A percentile compares a stretch with the other conserved stretches of the same genome.
Conservation (phyloP, 495 filamentous ascomycete species). For the Neurospora sp. region DNA sequence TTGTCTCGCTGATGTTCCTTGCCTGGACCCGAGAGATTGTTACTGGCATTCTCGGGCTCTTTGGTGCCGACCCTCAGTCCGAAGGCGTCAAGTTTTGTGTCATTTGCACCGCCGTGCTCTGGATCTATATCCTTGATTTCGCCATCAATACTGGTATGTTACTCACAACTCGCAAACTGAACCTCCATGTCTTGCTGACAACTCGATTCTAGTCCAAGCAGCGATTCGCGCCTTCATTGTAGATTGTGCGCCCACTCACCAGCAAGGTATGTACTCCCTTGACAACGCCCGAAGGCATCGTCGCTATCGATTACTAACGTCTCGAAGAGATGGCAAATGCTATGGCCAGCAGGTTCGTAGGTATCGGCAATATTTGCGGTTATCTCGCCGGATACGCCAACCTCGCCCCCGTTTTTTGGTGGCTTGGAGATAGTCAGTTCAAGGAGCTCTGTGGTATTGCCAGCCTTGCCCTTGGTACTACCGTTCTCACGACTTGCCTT, state of each 20-base stretch:
- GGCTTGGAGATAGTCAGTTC: slow-evolving; percentile 77
- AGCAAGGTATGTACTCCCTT: slow-evolving; percentile 47
- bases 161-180: not conserved
- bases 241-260: slow-evolving; percentile 78
- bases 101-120: slow-evolving; percentile 65
- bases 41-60: slow-evolving; percentile 55
- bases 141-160: slow-evolving; percentile 78
- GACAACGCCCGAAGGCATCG: not conserved
- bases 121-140: slow-evolving; percentile 81
- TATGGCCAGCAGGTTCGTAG: slow-evolving; percentile 71
- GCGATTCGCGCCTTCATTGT: slow-evolving; percentile 83
- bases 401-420: slow-evolving; percentile 58
- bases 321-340: slow-evolving; percentile 64
- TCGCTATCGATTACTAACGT: slow-evolving; percentile 3
- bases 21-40: slow-evolving; percentile 79
- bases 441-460: slow-evolving; percentile 80
- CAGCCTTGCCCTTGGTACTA: slow-evolving; percentile 53
- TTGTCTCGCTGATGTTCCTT: slow-evolving; percentile 60
- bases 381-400: slow-evolving; percentile 75
- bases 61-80: slow-evolving; percentile 57
- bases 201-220: slow-evolving; percentile 55
- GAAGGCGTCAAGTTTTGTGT: slow-evolving; percentile 46
- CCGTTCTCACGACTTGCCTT: slow-evolving; percentile 53
- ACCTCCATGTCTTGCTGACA: not conserved
- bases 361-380: slow-evolving; percentile 77